Conservation (phyloP, 1,284 basidiomycete species). For the Sporisorium exsertum region DNA sequence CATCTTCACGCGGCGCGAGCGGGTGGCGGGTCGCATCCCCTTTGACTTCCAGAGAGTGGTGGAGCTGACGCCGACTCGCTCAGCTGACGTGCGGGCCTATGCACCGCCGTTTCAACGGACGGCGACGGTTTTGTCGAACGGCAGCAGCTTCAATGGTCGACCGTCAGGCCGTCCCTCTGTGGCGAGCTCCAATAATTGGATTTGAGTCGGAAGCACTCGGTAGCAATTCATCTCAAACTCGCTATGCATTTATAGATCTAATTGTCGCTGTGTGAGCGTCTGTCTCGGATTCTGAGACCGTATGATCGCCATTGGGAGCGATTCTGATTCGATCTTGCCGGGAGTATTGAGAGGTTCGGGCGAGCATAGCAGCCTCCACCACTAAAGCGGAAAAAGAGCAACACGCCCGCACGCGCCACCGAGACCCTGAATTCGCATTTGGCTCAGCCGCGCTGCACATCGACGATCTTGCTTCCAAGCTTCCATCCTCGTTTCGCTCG, state of each 20-base stretch:
- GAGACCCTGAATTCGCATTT: slow-evolving; percentile 25
- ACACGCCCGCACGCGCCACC: slow-evolving; percentile 17
- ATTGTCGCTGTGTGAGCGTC: neutral
- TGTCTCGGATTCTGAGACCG: neutral
- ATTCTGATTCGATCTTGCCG: neutral
- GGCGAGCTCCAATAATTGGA: slow-evolving; percentile 34
- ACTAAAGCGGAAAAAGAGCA: neutral
- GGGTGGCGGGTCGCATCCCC: slow-evolving; percentile 33
- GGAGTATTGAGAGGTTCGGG: neutral
- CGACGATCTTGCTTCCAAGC: neutral
- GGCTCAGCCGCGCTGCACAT: slow-evolving; percentile 5
- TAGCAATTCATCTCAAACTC: too few species aligned
- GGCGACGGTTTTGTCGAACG: slow-evolving; percentile 33
- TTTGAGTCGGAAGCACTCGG: slow-evolving; percentile 12
- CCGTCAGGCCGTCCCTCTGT: slow-evolving; percentile 31
- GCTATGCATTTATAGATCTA: neutral
- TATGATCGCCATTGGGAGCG: too few species aligned
- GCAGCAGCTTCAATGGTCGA: slow-evolving; percentile 37
- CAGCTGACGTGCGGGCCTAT: slow-evolving; percentile 6
- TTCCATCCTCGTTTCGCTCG: neutral
- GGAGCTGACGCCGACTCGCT: slow-evolving; percentile 36
- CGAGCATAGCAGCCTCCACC: slow-evolving; percentile 15
- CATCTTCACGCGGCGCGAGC: slow-evolving; percentile 44
- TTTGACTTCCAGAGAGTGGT: slow-evolving; percentile 52
- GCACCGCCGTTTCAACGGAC: slow-evolving; percentile 35